A percentile compares a stretch with the other conserved stretches of the same genome.
Evolutionary conservation across 305 asterid species (phyloP).

Genomic region (Solanum aculeatissimum): DNA sequence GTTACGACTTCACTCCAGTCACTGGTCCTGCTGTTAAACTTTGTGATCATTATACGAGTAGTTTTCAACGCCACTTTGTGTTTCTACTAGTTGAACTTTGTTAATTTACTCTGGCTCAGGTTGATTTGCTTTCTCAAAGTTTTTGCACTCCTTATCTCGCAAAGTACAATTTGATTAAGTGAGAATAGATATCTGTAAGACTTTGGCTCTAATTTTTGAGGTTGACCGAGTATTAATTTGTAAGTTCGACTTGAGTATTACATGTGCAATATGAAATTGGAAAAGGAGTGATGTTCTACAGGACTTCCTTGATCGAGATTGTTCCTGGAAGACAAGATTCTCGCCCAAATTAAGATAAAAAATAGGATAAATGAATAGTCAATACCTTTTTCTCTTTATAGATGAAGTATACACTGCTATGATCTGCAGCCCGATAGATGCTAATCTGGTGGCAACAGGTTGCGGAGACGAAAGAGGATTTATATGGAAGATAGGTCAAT

Average conservation of each 20-base stretch:
- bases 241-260: neutral
- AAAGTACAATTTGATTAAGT: neutral
- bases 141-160: neutral
- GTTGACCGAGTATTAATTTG: neutral
- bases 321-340: no score
- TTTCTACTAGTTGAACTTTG: neutral
- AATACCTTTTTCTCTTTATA: constrained; percentile 8
- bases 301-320: no score
- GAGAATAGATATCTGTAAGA: neutral
- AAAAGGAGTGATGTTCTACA: no score
- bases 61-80: neutral
- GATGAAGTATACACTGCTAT: constrained; percentile 58
- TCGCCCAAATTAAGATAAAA: no score
- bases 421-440: constrained; percentile 58
- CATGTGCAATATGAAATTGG: no score
- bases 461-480: constrained; percentile 89
- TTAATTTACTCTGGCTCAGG: neutral
- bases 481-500: constrained; percentile 55
- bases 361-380: no score
- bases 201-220: neutral
- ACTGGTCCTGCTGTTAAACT: no score
- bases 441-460: constrained; percentile 72
- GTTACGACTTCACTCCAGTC: no score
- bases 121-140: neutral
- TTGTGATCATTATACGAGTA: neutral